Percentiles rank a stretch among this genome's conserved stretches.
phyloP scores from a whole-genome alignment of 495 filamentous ascomycete species.

The Poronia punctata region DNA sequence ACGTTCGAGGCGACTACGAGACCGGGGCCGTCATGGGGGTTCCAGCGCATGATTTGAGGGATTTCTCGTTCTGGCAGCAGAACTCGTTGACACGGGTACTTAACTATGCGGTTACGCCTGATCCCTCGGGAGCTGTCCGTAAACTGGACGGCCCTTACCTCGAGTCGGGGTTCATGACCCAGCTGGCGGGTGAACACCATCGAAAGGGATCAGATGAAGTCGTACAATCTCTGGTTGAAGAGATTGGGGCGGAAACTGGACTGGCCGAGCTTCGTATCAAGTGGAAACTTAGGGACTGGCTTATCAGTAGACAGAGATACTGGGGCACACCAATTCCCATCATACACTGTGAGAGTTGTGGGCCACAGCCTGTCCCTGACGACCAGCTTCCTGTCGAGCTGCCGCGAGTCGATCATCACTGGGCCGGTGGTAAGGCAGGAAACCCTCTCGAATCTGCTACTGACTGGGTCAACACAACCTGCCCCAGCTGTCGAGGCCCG shows the following conservation, averaged over 20 bases:
- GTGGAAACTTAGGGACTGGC: constrained; percentile 79
- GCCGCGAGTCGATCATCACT: constrained; percentile 61
- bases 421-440: constrained; percentile 61
- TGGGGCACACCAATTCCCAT: constrained; percentile 91
- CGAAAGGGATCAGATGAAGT: constrained; percentile 57
- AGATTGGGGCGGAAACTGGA: constrained; percentile 44
- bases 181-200: constrained; percentile 52
- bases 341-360: constrained; percentile 72
- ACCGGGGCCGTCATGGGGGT: constrained; percentile 89
- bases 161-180: constrained; percentile 58
- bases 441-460: constrained; percentile 66
- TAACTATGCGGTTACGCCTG: constrained; percentile 46
- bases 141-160: constrained; percentile 45
- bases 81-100: constrained; percentile 50
- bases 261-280: constrained; percentile 55
- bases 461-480: constrained; percentile 69
- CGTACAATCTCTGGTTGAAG: constrained; percentile 50
- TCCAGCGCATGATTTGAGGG: constrained; percentile 72
- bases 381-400: constrained; percentile 70
- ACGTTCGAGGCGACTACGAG: constrained; percentile 84
- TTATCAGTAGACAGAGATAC: constrained; percentile 81
- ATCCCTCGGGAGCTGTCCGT: constrained; percentile 38
- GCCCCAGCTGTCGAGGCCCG: constrained; percentile 61
- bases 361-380: constrained; percentile 68
- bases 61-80: constrained; percentile 71